Evolutionary conservation across 495 filamentous ascomycete species (phyloP).

Genomic region (Durotheca rogersii): DNA sequence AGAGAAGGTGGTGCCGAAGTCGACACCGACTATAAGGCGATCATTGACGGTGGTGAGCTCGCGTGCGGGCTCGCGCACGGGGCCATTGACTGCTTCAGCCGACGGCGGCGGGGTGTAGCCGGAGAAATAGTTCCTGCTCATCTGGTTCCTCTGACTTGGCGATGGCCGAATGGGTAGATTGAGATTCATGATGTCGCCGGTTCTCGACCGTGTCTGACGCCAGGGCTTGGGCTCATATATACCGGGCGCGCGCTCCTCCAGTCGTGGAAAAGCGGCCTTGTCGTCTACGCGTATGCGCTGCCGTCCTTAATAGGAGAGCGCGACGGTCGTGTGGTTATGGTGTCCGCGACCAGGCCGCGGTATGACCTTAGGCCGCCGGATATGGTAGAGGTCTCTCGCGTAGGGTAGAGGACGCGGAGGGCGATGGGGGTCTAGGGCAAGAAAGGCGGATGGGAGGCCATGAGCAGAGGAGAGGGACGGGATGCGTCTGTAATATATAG

Average conservation of each 20-base stretch:
- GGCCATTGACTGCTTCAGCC: conserved; percentile 56
- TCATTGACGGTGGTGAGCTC: conserved; percentile 50
- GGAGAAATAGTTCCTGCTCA: conserved; percentile 56
- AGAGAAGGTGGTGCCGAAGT: conserved; percentile 72
- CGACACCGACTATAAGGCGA: conserved; percentile 64
- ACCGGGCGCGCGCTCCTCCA: too few species aligned
- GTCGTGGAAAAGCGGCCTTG: neutral
- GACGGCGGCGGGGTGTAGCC: conserved; percentile 51
- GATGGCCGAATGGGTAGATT: conserved; percentile 50
- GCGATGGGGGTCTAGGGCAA: neutral
- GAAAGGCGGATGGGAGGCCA: neutral
- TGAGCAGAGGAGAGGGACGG: neutral
- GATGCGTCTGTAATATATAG: neutral
- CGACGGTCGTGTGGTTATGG: too few species aligned
- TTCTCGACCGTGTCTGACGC: conserved; percentile 10
- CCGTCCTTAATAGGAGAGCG: conserved; percentile 5
- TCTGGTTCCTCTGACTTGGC: conserved; percentile 51
- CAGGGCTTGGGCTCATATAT: conserved; percentile 1
- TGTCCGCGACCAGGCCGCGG: neutral
- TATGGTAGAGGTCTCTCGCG: too few species aligned
- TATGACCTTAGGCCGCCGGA: neutral
- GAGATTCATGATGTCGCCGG: conserved; percentile 43
- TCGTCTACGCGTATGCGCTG: conserved; percentile 5
- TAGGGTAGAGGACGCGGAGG: too few species aligned
- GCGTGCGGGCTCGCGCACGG: conserved; percentile 52